Conservation (phyloP, 1,284 basidiomycete genomes). For the Sutorius eximius region DNA sequence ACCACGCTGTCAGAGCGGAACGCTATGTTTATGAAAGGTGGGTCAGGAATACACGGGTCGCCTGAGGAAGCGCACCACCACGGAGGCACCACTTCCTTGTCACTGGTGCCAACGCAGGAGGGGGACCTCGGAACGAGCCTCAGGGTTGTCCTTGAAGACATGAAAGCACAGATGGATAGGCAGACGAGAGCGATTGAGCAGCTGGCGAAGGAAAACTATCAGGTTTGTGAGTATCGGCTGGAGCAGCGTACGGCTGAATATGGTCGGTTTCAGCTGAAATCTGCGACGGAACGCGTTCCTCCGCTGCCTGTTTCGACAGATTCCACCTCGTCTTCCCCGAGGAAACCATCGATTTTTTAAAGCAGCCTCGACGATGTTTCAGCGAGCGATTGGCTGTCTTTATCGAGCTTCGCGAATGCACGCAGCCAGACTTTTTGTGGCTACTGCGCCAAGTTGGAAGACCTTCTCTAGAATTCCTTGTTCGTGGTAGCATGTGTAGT, state of each 20-base stretch:
- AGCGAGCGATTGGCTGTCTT: slow-evolving; percentile 1
- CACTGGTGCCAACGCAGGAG: slow-evolving; percentile 22
- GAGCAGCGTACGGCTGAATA: slow-evolving; percentile 11
- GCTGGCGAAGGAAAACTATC: slow-evolving; percentile 33
- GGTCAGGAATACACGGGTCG: slow-evolving; percentile 7
- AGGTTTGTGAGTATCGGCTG: slow-evolving; percentile 21
- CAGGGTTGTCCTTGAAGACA: slow-evolving; percentile 30
- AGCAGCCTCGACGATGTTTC: neutral
- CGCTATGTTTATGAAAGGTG: slow-evolving; percentile 8
- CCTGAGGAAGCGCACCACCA: slow-evolving; percentile 15
- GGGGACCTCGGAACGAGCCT: slow-evolving; percentile 25
- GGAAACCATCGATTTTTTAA: slow-evolving; percentile 19
- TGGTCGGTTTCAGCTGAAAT: slow-evolving; percentile 20
- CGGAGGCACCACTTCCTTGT: slow-evolving; percentile 11
- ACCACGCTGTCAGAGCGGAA: slow-evolving; percentile 16
- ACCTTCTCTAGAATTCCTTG: neutral
- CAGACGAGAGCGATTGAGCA: slow-evolving; percentile 33
- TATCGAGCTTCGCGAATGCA: neutral
- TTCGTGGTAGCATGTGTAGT: slow-evolving; percentile 13
- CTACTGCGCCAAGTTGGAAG: neutral
- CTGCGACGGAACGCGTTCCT: slow-evolving; percentile 14
- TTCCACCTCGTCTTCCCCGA: slow-evolving; percentile 14
- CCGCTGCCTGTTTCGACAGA: slow-evolving; percentile 17
- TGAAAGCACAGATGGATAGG: slow-evolving; percentile 35
- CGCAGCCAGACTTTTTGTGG: too few relatives aligned